Evolutionary conservation across 2,329 filamentous ascomycete species (phyloP), one percentile per base, ranked within the genome.

Genomic region (Bisporella sp.): DNA sequence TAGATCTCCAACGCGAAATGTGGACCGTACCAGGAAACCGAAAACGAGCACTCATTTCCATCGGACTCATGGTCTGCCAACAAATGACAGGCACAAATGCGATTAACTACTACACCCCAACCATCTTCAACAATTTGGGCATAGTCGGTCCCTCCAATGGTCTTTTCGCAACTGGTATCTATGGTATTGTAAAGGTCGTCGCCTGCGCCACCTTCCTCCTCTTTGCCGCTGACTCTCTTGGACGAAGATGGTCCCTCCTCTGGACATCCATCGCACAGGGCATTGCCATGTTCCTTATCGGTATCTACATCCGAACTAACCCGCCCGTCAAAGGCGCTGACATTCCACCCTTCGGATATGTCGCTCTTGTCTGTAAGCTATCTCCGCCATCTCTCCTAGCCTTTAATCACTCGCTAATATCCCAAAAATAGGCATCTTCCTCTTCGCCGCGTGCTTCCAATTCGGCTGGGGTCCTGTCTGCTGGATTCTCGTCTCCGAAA

Each of bases 151-250:
- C 54, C 9, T 31, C 48, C 42, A 47, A 42, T 6, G 79, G 77
- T 13, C 77, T 89, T 29, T 86, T 89, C 63, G 84, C 85, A 4
- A 88, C 85, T 0, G 85, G 85, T 40, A 77, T 89, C 57, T 89
- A 88, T 62, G 85, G 85, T 30, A 75, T 88, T 48, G 78, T 87
- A 50, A 89, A 89, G 66, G 81, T 84, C 68, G 67, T 73, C 7
- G 77, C 79, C 39, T 86, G 82, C 61, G 73, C 76, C 5, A 62
- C 73, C 48, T 89, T 88, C 71, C 72, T 89, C 30, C 62, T 84
- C 56, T 82, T 87, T 58, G 76, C 78, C 11, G 82, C 82, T 52
- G 85, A 89, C 64, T 83, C 81, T 2, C 77, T 89, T 1, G 85
- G 85, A 28, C 77, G 85, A 45, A 49, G 56, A 31, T 50, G 49